Conservation (phyloP, 2,329 filamentous ascomycete genomes). For the Reticulascus tulasneorum region DNA sequence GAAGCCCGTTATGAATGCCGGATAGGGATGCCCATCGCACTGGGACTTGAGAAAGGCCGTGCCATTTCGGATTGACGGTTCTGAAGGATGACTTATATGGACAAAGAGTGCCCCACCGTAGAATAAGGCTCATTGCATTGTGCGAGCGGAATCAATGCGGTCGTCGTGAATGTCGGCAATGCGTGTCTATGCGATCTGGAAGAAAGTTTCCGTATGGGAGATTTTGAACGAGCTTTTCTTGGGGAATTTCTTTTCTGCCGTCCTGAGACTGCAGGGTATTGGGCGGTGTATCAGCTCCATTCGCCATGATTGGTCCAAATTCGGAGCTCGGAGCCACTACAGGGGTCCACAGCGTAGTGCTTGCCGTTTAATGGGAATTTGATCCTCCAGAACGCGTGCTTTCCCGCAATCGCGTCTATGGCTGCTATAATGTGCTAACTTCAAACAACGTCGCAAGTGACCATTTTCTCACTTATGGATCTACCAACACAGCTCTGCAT, state of each 20-base stretch:
- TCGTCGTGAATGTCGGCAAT: neutral
- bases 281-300: conserved; percentile 6
- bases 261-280: conserved; percentile 1
- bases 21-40: conserved; percentile 40
- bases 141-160: conserved; percentile 1
- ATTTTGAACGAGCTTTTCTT: neutral
- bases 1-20: conserved; percentile 65
- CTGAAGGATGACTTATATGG: neutral
- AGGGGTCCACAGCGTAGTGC: too few species aligned
- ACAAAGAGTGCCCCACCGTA: conserved; percentile 7
- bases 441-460: too few species aligned
- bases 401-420: too few species aligned
- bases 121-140: conserved; percentile 16
- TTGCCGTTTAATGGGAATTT: neutral
- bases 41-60: conserved; percentile 1
- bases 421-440: too few species aligned
- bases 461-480: too few species aligned
- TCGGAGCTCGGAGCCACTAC: too few species aligned
- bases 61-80: neutral
- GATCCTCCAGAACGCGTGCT: neutral
- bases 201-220: neutral
- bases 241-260: conserved; percentile 13
- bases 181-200: neutral
- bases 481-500: too few species aligned
- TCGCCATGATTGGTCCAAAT: neutral